A percentile compares a stretch with the other conserved stretches of the same genome.
Conservation (phyloP, 495 filamentous ascomycete species). For the Penicillium ucsense region DNA sequence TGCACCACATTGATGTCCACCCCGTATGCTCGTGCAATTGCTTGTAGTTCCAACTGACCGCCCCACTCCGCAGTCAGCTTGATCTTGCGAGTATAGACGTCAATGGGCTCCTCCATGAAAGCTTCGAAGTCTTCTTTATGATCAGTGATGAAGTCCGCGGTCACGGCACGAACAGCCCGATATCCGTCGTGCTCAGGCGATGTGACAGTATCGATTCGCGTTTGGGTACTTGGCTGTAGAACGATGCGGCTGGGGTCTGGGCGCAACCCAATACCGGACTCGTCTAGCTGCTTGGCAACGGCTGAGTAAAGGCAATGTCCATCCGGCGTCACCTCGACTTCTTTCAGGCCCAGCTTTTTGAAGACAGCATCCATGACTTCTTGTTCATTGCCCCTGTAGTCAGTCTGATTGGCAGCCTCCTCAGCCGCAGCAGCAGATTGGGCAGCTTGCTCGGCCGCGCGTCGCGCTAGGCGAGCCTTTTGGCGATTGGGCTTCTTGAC, state of each 20-base stretch:
- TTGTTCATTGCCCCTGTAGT: slow-evolving; percentile 65
- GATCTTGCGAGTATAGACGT: slow-evolving; percentile 64
- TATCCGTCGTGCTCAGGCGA: slow-evolving; percentile 36
- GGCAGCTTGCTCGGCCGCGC: slow-evolving; percentile 74
- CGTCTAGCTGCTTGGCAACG: slow-evolving; percentile 69
- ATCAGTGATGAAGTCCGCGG: slow-evolving; percentile 47
- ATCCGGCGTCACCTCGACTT: slow-evolving; percentile 77
- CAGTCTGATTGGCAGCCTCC: slow-evolving; percentile 65
- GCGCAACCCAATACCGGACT: slow-evolving; percentile 33
- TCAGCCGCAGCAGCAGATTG: slow-evolving; percentile 52
- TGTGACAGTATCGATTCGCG: slow-evolving; percentile 35
- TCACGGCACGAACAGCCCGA: slow-evolving; percentile 36
- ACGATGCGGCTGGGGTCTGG: slow-evolving; percentile 35
- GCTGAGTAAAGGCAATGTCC: slow-evolving; percentile 96
- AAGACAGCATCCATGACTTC: slow-evolving; percentile 58
- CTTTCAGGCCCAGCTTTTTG: slow-evolving; percentile 49
- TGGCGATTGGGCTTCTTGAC: slow-evolving; percentile 76
- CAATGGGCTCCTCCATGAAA: slow-evolving; percentile 78
- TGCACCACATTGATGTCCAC: slow-evolving; percentile 82
- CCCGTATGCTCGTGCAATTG: slow-evolving; percentile 72
- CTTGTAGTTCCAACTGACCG: slow-evolving; percentile 79
- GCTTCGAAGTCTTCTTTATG: slow-evolving; percentile 52
- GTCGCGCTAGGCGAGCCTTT: slow-evolving; percentile 81
- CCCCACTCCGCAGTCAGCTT: slow-evolving; percentile 93
- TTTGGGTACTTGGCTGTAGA: slow-evolving; percentile 25